These are phyloP conservation scores for Alternaria atra DNA, from an alignment of 2,329 filamentous ascomycete genomes.

Conservation along the genomic window DNA sequence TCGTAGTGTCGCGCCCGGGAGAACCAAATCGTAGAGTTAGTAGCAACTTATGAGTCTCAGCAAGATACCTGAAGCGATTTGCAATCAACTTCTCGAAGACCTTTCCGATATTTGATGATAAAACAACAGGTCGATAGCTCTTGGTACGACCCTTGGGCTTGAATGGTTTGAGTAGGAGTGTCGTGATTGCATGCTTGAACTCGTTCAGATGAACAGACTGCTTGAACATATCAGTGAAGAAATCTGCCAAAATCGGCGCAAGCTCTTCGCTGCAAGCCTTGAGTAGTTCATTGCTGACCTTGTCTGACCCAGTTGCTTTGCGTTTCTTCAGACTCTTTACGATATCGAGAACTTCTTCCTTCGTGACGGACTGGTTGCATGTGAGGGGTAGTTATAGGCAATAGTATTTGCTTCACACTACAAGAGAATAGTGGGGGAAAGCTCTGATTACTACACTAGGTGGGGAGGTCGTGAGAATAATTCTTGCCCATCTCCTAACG, in stretches of 20 bases:
- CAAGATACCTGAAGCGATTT: conserved; percentile 21
- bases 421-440: too few species aligned
- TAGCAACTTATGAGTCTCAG: background rate
- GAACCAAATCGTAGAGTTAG: conserved; percentile 3
- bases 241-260: background rate
- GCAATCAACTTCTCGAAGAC: conserved; percentile 33
- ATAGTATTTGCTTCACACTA: too few species aligned
- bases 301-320: background rate
- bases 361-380: background rate
- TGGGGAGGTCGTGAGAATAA: too few species aligned
- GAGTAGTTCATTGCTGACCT: background rate
- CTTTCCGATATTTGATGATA: conserved; percentile 36
- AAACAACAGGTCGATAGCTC: conserved; percentile 34
- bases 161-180: conserved; percentile 29
- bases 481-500: too few species aligned
- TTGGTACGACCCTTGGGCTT: conserved; percentile 31
- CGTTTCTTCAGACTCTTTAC: background rate
- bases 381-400: too few species aligned
- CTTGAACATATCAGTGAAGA: conserved; percentile 19
- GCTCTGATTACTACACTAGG: too few species aligned
- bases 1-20: background rate
- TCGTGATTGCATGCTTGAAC: conserved; percentile 28
- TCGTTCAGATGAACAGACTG: conserved; percentile 13
- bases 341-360: background rate
- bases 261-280: background rate